Percentiles rank a stretch among this genome's conserved stretches.
Conservation (phyloP, 768 basidiomycete species). For the Phallus indusiatus region DNA sequence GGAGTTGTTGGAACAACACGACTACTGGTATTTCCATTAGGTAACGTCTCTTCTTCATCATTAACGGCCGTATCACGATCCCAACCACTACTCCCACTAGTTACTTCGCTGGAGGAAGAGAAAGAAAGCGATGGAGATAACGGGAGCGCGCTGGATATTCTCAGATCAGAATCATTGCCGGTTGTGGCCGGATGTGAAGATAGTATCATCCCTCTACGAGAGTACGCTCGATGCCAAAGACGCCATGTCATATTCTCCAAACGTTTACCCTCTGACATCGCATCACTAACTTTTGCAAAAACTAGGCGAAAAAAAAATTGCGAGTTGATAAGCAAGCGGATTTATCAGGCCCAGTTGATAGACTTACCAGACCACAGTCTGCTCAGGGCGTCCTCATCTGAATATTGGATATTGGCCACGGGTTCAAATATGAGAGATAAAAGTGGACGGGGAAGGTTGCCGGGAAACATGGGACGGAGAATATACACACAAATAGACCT, state of each 20-base stretch:
- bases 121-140: neutral
- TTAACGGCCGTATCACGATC: slow-evolving; percentile 1
- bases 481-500: neutral
- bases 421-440: slow-evolving; percentile 58
- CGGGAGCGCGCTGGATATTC: neutral
- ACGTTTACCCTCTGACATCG: slow-evolving; percentile 67
- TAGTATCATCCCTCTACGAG: neutral
- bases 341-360: neutral
- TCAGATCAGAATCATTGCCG: neutral
- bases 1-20: neutral
- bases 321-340: slow-evolving; percentile 6
- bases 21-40: neutral
- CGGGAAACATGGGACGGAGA: neutral
- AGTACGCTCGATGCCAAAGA: slow-evolving; percentile 57
- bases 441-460: slow-evolving; percentile 31
- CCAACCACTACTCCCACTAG: neutral
- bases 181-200: neutral
- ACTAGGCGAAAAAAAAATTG: slow-evolving; percentile 32
- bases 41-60: neutral
- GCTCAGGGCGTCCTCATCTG: slow-evolving; percentile 51
- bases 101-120: slow-evolving; percentile 4
- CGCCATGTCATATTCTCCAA: slow-evolving; percentile 88
- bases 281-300: slow-evolving; percentile 76
- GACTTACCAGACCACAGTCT: slow-evolving; percentile 60
- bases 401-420: slow-evolving; percentile 48